phyloP scores from a whole-genome alignment of 495 filamentous ascomycete genomes.

The Tuber indicum region DNA sequence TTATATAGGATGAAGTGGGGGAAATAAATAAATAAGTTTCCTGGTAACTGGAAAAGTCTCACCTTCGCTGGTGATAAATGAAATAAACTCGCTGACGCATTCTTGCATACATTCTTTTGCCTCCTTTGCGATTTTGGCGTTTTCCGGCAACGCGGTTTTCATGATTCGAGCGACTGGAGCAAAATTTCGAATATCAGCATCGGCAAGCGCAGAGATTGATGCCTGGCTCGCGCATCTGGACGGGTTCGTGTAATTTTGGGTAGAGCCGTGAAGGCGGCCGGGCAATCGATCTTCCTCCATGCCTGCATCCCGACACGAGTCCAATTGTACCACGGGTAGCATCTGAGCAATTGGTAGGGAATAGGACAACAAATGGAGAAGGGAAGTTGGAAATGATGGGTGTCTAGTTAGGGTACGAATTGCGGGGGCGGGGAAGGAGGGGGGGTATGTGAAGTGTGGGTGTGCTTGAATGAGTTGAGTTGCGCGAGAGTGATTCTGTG shows the following conservation, averaged over 20 bases:
- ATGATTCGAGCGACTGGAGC: constrained; percentile 97
- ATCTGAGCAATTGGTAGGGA: constrained; percentile 43
- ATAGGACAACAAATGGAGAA: constrained; percentile 36
- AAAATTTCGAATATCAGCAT: constrained; percentile 87
- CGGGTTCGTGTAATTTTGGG: constrained; percentile 45
- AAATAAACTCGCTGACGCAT: constrained; percentile 99
- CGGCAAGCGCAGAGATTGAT: constrained; percentile 45
- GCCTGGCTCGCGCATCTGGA: constrained; percentile 45
- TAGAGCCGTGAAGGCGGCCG: constrained; percentile 21
- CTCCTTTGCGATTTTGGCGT: constrained; percentile 98
- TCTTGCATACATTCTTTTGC: constrained; percentile 99
- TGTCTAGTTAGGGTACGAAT: constrained; percentile 22
- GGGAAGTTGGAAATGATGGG: constrained; percentile 4
- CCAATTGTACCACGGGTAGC: constrained; percentile 44
- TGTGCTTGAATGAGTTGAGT: not conserved
- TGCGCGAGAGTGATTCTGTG: not conserved
- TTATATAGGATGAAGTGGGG: constrained; percentile 21
- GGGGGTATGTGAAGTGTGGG: constrained; percentile 13
- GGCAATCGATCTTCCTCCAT: constrained; percentile 43
- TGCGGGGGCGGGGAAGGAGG: constrained; percentile 30
- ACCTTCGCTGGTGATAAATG: constrained; percentile 99
- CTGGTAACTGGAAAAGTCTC: constrained; percentile 33
- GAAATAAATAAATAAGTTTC: constrained; percentile 28
- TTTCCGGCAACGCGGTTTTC: constrained; percentile 94
- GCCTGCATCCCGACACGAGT: constrained; percentile 43